Base-by-base conservation (phyloP, 139 green algal genomes). In the Prasinococcaceae sp. region DNA sequence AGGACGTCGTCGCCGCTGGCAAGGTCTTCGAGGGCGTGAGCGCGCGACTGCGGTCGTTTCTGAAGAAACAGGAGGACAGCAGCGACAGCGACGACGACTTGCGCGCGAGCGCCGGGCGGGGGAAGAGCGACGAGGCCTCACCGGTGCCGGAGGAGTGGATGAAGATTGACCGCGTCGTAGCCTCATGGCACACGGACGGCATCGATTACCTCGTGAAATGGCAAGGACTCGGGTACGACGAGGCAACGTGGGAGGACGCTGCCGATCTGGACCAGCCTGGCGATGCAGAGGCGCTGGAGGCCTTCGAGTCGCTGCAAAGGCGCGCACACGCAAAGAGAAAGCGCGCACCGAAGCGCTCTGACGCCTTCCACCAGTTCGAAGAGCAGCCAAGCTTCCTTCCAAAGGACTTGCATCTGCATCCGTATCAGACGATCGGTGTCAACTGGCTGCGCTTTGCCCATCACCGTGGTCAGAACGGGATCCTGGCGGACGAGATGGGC, bases 401-500 rank as follows among this genome's bases (percentile, higher is more conserved):
- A n/a, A n/a, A n/a, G n/a, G n/a, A n/a, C n/a, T n/a, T n/a, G n/a
- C n/a, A n/a, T n/a, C n/a, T n/a, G n/a, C n/a, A n/a, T n/a, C n/a
- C 35, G 35, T 16, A 42, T 42, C 35, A 16, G 14, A 16, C 16
- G 14, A 14, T 16, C 16, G 14, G 14, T 42, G 14, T 42, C 35
- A 68, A 67, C 24, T 71, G 55, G 62, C 47, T 71, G 32, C 56
- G 62, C 2, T 56, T 50, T 28, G 50, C 62, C 0, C 64, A 49
- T 33, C 50, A 43, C 30, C 50, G 63, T 60, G 55, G 69, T 85
- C 32, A 55, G 46, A 50, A 76, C 70, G 43, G 90, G 71, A 97
- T 97, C 51, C 76, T 97, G 53, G 88, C 89, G 1, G 88, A 95
- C 60, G 88, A 97, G 66, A 93, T 95, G 85, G 73, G 79, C 71